Evolutionary conservation across 176 grass and related monocot species (phyloP), one percentile per base, ranked within the genome.

Genomic region (Secale cereale): DNA sequence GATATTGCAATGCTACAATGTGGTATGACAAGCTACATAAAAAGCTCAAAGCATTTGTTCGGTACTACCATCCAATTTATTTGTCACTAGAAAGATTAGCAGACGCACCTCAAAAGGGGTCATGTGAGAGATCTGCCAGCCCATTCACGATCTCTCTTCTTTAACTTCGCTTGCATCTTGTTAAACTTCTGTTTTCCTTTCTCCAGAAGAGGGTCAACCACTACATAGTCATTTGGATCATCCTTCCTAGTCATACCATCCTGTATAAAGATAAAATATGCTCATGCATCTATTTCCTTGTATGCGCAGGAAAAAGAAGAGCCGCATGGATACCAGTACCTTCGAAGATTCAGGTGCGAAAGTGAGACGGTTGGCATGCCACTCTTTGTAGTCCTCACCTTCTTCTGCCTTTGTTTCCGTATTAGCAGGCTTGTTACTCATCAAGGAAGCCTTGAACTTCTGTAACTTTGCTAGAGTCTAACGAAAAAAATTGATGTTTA

Each of bases 121-220:
- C 88, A 98, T 33, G 91, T 98, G 23, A 98, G 91, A 94, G 96
- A 95, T 95, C 89, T 94, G 74, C 96, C 96, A 71, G 96, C 96
- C 96, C 96, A 98, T 87, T 98, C 96, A 8, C 93, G 91, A 7
- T 92, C 86, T 30, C 91, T 85, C 80, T 82, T 82, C 86, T 95
- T 98, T 56, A 93, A 74, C 82, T 98, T 98, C 28, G 96, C 96
- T 80, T 98, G 91, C 91, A 91, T 91, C 88, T 91, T 98, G 60
- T 98, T 95, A 52, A 98, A 98, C 70, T 98, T 98, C 80, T 98
- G 86, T 90, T 98, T 98, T 70, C 96, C 91, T 81, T 95, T 98
- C 86, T 98, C 93, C 39, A 98, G 81, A 79, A 98, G 91, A 81
- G 96, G 96, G 86, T 98, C 96, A 40, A 93, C 88, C 67, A 98